Base-by-base conservation (phyloP, 2,329 filamentous ascomycete genomes). In the Colletotrichum chrysophilum region DNA sequence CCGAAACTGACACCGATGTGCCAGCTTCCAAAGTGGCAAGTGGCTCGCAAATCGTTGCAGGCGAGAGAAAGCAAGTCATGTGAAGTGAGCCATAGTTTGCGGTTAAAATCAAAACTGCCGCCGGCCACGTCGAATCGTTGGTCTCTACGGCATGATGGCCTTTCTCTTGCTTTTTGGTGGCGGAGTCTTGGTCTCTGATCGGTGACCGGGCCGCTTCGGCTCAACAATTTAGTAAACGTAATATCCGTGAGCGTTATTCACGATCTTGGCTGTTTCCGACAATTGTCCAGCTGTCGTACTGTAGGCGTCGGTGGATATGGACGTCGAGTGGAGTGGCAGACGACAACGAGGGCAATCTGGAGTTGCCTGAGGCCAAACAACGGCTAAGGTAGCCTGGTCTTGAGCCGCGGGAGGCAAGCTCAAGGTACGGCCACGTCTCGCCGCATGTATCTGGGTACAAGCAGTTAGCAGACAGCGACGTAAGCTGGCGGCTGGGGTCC, bases 1-100 rank as follows among this genome's bases (percentile, higher is more conserved):
- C 73, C 60, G 26, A 36, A 30, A 62, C 18, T 65, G 67, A 71
- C 67, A 68, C 62, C 66, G 66, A 56, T 62, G 38, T 58, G 36
- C 71, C 43, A 76, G 52, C 60, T 52, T 64, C 38, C 26, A 68
- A 72, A 58, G 30, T 48, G 73, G 73, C 64, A 64, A 68, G 73
- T 64, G 48, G 70, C 58, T 72, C 69, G 60, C 34, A 64, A 68
- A 68, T 73, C 72, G 24, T 30, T 36, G 38, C 52, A 34, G 10
- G 66, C 24, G 14, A 18, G n/a, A 48, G 60, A 30, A 60, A 32
- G 43, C 58, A 74, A 36, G 67, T 43, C 48, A 34, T 13, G 28
- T 36, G 21, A 58, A 16, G 14, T 34, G 43, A 30, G 30, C 56
- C 26, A n/a, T 18, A 61, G 18, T n/a, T 38, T 43, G 69, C 30